Evolutionary conservation across 345 rosid species (phyloP), one percentile per base, ranked within the genome.

Genomic region (Lepidium aucheri): DNA sequence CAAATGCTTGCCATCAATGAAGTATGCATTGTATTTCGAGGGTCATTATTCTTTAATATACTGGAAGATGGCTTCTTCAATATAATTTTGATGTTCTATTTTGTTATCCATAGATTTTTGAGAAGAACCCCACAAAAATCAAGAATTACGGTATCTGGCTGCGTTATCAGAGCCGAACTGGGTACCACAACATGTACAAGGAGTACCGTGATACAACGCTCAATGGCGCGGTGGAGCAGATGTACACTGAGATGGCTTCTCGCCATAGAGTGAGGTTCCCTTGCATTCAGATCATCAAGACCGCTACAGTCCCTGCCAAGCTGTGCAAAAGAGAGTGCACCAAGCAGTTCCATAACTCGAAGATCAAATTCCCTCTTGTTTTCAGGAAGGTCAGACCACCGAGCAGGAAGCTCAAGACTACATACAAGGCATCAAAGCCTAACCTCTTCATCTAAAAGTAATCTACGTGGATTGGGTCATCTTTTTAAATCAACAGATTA

Each of bases 231-330:
- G 86, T 85, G 9, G 89, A 85, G 45, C 86, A 85, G 63, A 85
- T 85, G 85, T 82, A 85, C 82, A 82, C 53, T 15, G 89, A 85
- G 80, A 82, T 85, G 89, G 86, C 89, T 24, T 85, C 86, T 66
- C 82, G 89, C 3, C 86, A 85, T 47, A 75, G 86, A 32, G 89
- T 82, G 42, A 79, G 86, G 79, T 85, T 79, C 69, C 89, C 86
- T 12, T 85, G 86, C 79, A 82, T 85, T 34, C 86, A 85, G 77
- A 80, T 85, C 58, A 85, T 82, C 63, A 82, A 85, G 73, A 85
- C 85, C 2, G 84, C 85, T 0, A 85, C 89, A 0, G 69, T 85
- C 50, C 84, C 84, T 5, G 79, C 84, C 0, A 77, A 56, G 22
- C 75, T 80, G 7, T 80, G 83, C 83, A 74, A 80, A 68, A 80